phyloP scores from a whole-genome alignment of 2,329 filamentous ascomycete species.

The Podosphaera fusca region DNA sequence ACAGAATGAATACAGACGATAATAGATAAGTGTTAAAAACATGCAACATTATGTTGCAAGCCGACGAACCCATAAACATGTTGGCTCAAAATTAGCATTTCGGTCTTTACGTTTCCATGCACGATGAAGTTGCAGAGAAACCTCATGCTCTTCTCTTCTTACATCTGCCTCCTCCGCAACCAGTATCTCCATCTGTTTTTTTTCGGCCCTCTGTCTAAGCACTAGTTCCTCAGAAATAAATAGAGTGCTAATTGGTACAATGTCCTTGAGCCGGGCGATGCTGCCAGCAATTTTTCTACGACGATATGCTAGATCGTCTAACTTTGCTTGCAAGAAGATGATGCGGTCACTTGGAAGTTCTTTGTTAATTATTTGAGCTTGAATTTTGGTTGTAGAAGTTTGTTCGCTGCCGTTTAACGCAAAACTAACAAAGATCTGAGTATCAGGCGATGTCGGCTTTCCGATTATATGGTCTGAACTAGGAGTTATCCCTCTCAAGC shows the following conservation, averaged over 20 bases:
- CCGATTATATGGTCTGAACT: constrained; percentile 5
- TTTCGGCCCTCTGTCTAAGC: constrained; percentile 30
- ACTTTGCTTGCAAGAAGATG: constrained; percentile 38
- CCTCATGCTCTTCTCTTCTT: constrained; percentile 52
- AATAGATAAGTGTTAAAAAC: neutral
- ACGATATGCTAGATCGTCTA: constrained; percentile 40
- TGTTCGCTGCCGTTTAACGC: neutral
- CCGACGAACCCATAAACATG: constrained; percentile 54
- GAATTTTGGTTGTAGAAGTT: constrained; percentile 23
- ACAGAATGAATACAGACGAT: too few species aligned
- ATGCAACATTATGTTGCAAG: constrained; percentile 33
- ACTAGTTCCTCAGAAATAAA: constrained; percentile 41
- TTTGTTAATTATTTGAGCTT: constrained; percentile 37
- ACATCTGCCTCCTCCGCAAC: constrained; percentile 48
- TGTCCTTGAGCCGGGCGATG: constrained; percentile 54
- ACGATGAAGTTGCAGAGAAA: constrained; percentile 50
- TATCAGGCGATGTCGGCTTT: constrained; percentile 10
- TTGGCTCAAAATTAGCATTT: constrained; percentile 38
- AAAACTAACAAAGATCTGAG: constrained; percentile 14
- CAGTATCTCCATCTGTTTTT: constrained; percentile 41
- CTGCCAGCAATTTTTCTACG: constrained; percentile 48
- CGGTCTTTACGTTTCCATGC: constrained; percentile 55
- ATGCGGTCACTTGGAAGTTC: constrained; percentile 38
- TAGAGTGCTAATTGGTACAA: constrained; percentile 49
- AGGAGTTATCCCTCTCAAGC: constrained; percentile 7